phyloP scores from a whole-genome alignment of 805 yeast species.

The Wickerhamomyces xylosicus region DNA sequence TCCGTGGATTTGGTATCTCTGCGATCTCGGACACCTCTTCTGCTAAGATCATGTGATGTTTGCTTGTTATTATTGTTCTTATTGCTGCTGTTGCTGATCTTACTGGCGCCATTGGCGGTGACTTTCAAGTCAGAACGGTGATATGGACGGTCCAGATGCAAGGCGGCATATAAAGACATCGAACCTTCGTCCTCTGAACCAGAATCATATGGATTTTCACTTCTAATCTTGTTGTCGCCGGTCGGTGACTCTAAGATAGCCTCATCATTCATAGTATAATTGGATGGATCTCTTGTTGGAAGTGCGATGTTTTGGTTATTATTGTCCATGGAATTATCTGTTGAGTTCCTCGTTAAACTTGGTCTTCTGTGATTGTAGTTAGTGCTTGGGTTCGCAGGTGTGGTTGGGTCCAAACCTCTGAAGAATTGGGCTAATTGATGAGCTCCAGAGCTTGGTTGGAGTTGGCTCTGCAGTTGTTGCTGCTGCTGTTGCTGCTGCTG shows the following conservation, averaged over 20 bases:
- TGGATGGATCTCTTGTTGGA: neutral
- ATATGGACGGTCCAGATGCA: conserved; percentile 26
- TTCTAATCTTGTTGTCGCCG: conserved; percentile 2
- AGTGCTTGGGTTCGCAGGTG: neutral
- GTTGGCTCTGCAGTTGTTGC: neutral
- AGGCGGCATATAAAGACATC: conserved; percentile 53
- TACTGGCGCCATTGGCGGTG: too few species aligned
- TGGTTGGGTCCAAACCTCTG: neutral
- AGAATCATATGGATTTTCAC: conserved; percentile 6
- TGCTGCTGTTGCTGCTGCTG: neutral
- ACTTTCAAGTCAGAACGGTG: conserved; percentile 7
- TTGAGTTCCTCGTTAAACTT: neutral
- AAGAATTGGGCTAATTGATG: neutral
- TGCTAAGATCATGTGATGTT: neutral
- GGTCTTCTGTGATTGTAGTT: too few species aligned
- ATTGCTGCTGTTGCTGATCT: conserved; percentile 24
- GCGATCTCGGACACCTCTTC: neutral
- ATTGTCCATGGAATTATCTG: neutral
- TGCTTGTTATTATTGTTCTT: conserved; percentile 22
- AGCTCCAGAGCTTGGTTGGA: neutral
- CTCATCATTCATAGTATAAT: neutral
- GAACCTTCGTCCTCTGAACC: conserved; percentile 53
- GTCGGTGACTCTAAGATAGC: neutral
- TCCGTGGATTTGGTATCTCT: conserved; percentile 36
- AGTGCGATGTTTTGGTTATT: neutral